Percentiles rank a stretch among this genome's conserved stretches.
Conservation (phyloP, 176 grass and related monocot genomes). For the Tillandsia fasciculata region DNA sequence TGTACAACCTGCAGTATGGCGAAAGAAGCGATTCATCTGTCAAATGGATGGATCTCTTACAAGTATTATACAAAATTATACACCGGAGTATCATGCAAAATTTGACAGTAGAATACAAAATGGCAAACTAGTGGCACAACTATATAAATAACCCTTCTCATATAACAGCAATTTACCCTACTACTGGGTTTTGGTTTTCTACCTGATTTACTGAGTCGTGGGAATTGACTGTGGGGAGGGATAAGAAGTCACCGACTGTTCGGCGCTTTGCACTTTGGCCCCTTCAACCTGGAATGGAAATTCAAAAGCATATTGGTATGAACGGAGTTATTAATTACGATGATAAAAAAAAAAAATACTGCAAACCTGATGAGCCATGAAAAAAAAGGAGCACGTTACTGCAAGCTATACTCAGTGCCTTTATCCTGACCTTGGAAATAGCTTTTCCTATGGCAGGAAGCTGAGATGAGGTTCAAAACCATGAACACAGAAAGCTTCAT, state of each 20-base stretch:
- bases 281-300: constrained; percentile 33
- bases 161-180: not conserved
- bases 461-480: too few relatives aligned
- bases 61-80: too few relatives aligned
- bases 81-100: too few relatives aligned
- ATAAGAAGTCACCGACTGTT: constrained; percentile 37
- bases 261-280: constrained; percentile 30
- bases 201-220: constrained; percentile 26
- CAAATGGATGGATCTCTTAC: too few relatives aligned
- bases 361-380: not conserved
- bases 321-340: not conserved
- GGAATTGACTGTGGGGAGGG: constrained; percentile 35
- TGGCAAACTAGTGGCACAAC: not conserved
- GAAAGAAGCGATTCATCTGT: too few relatives aligned
- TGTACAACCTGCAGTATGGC: too few relatives aligned
- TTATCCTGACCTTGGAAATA: too few relatives aligned
- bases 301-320: constrained; percentile 14
- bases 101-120: too few relatives aligned
- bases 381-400: not conserved
- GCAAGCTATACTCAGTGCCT: not conserved
- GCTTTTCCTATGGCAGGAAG: too few relatives aligned
- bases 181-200: constrained; percentile 1
- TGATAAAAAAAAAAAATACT: constrained; percentile 11
- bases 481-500: too few relatives aligned
- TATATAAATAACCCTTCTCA: not conserved